Base-by-base conservation (phyloP, 2,329 filamentous ascomycete species). In the Calonectria multiphialidica region DNA sequence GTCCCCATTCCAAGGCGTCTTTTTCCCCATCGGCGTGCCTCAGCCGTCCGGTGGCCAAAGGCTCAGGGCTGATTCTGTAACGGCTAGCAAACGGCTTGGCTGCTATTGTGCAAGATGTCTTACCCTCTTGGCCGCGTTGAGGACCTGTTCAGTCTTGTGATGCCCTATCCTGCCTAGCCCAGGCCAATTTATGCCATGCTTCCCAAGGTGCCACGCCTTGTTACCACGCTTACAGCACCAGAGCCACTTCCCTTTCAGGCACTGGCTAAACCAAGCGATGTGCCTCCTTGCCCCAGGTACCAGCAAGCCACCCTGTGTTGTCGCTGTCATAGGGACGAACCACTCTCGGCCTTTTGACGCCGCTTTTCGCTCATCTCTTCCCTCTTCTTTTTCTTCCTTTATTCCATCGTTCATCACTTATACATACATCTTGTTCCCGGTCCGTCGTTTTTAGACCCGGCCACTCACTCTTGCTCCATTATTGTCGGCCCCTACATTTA, bases 1-100 rank as follows among this genome's bases (percentile, higher is more conserved):
- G 25, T 47, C 40, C 40, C 49, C 49, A 40, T 67, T 62, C 44
- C 65, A 71, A 74, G 67, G 63, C 66, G 18, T 62, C 69, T 64
- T 67, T 47, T 47, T 21, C 33, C 50, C 25, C 47, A 33, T 45
- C 40, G 23, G 18, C 23, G 23, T 62, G 37, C 57, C 18, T 62
- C 57, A 44, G 57, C 57, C 25, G 28, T 35, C 35, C 15, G 25
- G 9, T 30, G 40, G 40, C 40, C 53, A 44, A 35, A 21, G 18
- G 23, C 25, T 21, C 40, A 2, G 40, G 40, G 57, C 57, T 62
- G 40, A 62, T 62, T 62, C 28, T 21, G n/a, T 25, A 62, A 23
- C 53, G 23, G 53, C 30, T 59, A 37, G 33, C 35, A 40, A 12
- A 37, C 53, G 37, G 35, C 13, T 30, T 40, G 37, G 15, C 37